Conservation (phyloP, 148 eudicot species). For the Spergularia bocconei region DNA sequence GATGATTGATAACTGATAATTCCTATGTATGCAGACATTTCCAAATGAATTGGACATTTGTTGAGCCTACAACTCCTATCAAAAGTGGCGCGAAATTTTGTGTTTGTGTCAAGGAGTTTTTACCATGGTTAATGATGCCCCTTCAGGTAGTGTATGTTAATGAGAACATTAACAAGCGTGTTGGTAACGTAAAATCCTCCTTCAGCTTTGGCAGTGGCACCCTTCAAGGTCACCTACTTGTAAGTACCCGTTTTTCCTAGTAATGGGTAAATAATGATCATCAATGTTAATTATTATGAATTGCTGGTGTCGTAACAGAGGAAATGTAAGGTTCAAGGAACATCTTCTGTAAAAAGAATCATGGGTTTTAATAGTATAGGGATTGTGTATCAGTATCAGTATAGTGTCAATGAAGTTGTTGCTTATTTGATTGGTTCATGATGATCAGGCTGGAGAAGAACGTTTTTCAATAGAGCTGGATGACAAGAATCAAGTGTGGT, state of each 20-base stretch:
- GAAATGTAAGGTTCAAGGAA: not conserved
- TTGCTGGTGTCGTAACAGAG: too few species aligned
- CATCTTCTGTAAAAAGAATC: not conserved
- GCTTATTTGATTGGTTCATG: not conserved
- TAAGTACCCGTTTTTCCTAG: conserved; percentile 25
- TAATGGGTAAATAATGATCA: not conserved
- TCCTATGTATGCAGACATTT: conserved; percentile 73
- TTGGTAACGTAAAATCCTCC: conserved; percentile 52
- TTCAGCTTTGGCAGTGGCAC: conserved; percentile 94
- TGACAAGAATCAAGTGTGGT: conserved; percentile 83
- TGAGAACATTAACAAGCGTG: conserved; percentile 34
- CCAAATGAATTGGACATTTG: conserved; percentile 82
- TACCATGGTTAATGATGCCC: conserved; percentile 98
- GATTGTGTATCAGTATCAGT: too few species aligned
- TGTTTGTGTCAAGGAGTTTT: conserved; percentile 73
- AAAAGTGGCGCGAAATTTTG: conserved; percentile 72
- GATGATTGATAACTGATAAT: not conserved
- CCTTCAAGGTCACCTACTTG: conserved; percentile 87
- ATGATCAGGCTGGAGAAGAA: conserved; percentile 84
- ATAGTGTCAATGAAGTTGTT: conserved; percentile 18
- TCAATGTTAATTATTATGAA: not conserved
- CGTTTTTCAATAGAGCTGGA: conserved; percentile 83
- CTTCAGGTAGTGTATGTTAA: conserved; percentile 69
- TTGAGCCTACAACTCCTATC: conserved; percentile 68
- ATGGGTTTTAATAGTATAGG: not conserved